phyloP scores from a whole-genome alignment of 352 stramenopile species.

The Blastocystis sp. region DNA sequence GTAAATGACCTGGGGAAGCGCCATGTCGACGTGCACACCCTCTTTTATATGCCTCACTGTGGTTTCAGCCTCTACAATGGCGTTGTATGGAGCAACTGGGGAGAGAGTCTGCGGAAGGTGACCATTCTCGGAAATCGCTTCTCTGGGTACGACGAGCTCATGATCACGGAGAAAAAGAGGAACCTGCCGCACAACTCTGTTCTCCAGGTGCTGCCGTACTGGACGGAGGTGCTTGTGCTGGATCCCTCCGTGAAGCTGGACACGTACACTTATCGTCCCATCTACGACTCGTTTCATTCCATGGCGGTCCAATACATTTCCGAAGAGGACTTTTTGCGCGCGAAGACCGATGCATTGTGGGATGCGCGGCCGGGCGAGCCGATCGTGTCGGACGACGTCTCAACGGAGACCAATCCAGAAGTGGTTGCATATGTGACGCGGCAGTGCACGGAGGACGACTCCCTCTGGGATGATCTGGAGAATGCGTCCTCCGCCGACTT shows the following conservation, averaged over 20 bases:
- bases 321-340: neutral
- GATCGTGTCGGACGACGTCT: neutral
- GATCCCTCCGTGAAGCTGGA: neutral
- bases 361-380: neutral
- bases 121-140: slow-evolving; percentile 21
- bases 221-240: neutral
- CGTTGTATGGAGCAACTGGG: slow-evolving; percentile 28
- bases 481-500: neutral
- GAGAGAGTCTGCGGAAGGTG: neutral
- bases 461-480: slow-evolving; percentile 3
- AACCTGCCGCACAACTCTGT: neutral
- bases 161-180: neutral
- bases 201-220: neutral
- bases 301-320: slow-evolving; percentile 3
- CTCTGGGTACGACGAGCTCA: slow-evolving; percentile 14
- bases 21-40: neutral
- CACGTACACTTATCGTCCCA: neutral
- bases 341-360: neutral
- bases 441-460: neutral
- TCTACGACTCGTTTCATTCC: slow-evolving; percentile 21
- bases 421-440: neutral
- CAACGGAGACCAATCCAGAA: neutral
- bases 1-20: slow-evolving; percentile 1
- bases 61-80: slow-evolving; percentile 31
- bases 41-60: slow-evolving; percentile 36